Base-by-base conservation (phyloP, 768 basidiomycete genomes). In the Phaffia australis region DNA sequence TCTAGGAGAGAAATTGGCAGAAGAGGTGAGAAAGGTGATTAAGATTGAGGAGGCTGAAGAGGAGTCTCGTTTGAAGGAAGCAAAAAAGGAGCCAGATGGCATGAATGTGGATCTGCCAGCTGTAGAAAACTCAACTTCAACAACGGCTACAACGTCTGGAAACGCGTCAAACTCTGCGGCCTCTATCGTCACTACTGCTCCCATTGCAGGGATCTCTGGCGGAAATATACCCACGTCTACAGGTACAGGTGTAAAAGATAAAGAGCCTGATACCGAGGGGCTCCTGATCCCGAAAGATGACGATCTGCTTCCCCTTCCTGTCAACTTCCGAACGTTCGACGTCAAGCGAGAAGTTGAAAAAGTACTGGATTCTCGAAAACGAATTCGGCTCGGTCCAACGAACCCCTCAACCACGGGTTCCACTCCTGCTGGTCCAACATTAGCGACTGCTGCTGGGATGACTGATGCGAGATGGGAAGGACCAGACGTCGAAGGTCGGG, bases 341-440 rank as follows among this genome's bases (percentile, higher is more conserved):
- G 84, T 98, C 18, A 87, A 88, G 73, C 81, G 93, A 49, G 95
- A 98, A 76, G 89, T 97, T 1, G 87, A 86, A 73, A 83, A 81
- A 69, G 85, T 98, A 14, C 82, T 89, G 52, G 95, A 99, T 77
- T 86, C 87, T 46, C 80, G 91, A 71, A 97, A 92, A 76, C 84
- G 91, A 65, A 97, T 99, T 77, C 82, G 88, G 50, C 78, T 98
- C 19, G 94, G 95, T 3, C 89, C 89, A 0, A 83, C 69, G 35
- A 42, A 42, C n/a, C n/a, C 63, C 18, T 42, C 50, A 9, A 18
- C 42, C 6, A n/a, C 30, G 47, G 16, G 23, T 4, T 11, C 54
- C 21, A 14, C 27, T 7, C 42, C 59, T 30, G n/a, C 35, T 42
- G 59, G 15, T 60, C 59, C 18, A n/a, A 30, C 83, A 42, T 87